These are phyloP conservation scores for Microdochium trichocladiopsis DNA, from an alignment of 2,329 filamentous ascomycete species.

Conservation along the genomic window DNA sequence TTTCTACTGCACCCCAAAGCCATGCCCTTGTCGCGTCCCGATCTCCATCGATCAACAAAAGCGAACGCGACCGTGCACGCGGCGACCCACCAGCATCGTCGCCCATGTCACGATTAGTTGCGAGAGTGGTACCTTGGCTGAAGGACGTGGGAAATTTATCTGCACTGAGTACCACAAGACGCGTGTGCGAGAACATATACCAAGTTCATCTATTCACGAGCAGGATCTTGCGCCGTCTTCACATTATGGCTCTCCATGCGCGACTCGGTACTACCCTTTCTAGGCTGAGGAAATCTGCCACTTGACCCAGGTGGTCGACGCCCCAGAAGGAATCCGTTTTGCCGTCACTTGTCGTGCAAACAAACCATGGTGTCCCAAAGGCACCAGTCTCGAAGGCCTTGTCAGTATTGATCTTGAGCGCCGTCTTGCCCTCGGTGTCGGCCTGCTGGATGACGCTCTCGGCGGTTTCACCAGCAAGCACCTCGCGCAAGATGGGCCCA, in stretches of 20 bases:
- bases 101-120: neutral
- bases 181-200: too few species aligned
- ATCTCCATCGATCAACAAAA: too few species aligned
- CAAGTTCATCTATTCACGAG: neutral
- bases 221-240: neutral
- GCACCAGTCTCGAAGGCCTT: conserved; percentile 25
- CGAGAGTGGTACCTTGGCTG: neutral
- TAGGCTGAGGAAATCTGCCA: conserved; percentile 24
- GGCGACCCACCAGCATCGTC: too few species aligned
- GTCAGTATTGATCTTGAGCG: conserved; percentile 24
- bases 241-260: conserved; percentile 26
- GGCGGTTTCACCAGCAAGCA: conserved; percentile 16
- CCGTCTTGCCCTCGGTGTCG: conserved; percentile 17
- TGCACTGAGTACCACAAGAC: too few species aligned
- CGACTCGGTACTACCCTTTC: conserved; percentile 11
- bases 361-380: conserved; percentile 30
- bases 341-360: conserved; percentile 22
- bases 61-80: neutral
- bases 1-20: too few species aligned
- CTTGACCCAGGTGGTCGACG: conserved; percentile 29
- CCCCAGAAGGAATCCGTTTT: conserved; percentile 29
- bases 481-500: conserved; percentile 12
- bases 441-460: conserved; percentile 17
- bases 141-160: too few species aligned
- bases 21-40: too few species aligned